Base-by-base conservation (phyloP, 768 basidiomycete species). In the Trametes cubensis region DNA sequence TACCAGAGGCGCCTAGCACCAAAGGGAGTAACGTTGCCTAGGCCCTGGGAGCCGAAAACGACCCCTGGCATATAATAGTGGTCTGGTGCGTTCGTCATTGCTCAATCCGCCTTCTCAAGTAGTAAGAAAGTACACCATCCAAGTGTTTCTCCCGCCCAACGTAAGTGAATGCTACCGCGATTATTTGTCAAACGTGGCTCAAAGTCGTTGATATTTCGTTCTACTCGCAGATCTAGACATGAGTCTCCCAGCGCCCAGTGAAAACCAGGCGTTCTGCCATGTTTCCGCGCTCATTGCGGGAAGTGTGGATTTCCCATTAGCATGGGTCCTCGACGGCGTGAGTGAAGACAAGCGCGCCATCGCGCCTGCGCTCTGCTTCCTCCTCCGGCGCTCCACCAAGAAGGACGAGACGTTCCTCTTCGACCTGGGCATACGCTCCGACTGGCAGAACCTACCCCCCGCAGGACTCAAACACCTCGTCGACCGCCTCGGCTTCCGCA, bases 251-350 rank as follows among this genome's bases (percentile, higher is more conserved):
- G 64, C 69, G 3, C 80, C 81, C 3, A 30, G 65, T 13, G 49
- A 66, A 0, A 72, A 78, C 55, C 85, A 86, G 65, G 73, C 84
- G 0, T 85, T 78, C 66, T 79, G 82, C 60, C 62, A 78, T 30
- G 79, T 86, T 34, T 87, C 86, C 40, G 85, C 81, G 0, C 77
- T 87, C 30, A 81, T 83, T 61, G 80, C 78, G 0, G 86, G 85
- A 3, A 63, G 75, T 18, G 71, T 86, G 4, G 64, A 65, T 23
- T 61, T 84, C 10, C 70, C 77, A 0, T 66, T 80, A 18, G 76
- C 74, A 28, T 70, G 72, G 60, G 65, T 81, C 46, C 68, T 83
- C 26, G 61, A 62, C n/a, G 62, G 46, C 8, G 61, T 45, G 11
- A 76, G 75, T 20, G 58, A 58, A 0, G 57, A 51, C 20, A 50